These are phyloP conservation scores for Bryoglossum gracile DNA, from an alignment of 495 filamentous ascomycete genomes.

Conservation along the genomic window DNA sequence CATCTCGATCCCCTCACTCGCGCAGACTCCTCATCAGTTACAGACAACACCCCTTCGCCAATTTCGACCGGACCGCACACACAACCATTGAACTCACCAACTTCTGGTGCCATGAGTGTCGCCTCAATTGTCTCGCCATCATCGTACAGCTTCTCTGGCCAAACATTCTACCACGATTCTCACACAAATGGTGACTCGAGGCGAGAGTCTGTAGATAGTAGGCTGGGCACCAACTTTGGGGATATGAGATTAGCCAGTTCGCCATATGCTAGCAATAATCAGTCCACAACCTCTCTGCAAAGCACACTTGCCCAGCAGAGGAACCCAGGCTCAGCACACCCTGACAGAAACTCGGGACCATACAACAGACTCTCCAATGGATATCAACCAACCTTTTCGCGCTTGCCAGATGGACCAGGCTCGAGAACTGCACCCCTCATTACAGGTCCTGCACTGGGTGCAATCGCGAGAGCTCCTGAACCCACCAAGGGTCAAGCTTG, in stretches of 20 bases:
- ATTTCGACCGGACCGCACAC: constrained; percentile 26
- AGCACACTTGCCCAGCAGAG: constrained; percentile 43
- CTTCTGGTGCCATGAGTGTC: constrained; percentile 42
- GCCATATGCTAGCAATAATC: constrained; percentile 70
- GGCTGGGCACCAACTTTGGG: constrained; percentile 62
- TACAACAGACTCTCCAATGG: constrained; percentile 36
- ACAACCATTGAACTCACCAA: constrained; percentile 36
- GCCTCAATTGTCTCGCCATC: constrained; percentile 51
- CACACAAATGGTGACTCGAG: constrained; percentile 39
- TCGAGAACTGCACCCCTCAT: constrained; percentile 64
- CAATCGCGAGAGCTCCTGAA: constrained; percentile 71
- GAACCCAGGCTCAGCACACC: constrained; percentile 40
- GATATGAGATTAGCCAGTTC: constrained; percentile 62
- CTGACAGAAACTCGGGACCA: constrained; percentile 58
- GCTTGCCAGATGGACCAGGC: constrained; percentile 36
- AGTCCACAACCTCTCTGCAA: constrained; percentile 67
- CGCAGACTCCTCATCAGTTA: constrained; percentile 33
- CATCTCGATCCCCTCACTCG: constrained; percentile 30
- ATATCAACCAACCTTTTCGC: constrained; percentile 32
- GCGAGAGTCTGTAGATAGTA: constrained; percentile 71
- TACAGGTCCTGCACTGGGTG: constrained; percentile 66
- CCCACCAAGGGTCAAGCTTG: constrained; percentile 77
- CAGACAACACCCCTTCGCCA: constrained; percentile 48
- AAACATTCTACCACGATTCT: constrained; percentile 3
- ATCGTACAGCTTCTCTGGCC: constrained; percentile 30